Base-by-base conservation (phyloP, 176 grass and related monocot species). In the Olyra latifolia region DNA sequence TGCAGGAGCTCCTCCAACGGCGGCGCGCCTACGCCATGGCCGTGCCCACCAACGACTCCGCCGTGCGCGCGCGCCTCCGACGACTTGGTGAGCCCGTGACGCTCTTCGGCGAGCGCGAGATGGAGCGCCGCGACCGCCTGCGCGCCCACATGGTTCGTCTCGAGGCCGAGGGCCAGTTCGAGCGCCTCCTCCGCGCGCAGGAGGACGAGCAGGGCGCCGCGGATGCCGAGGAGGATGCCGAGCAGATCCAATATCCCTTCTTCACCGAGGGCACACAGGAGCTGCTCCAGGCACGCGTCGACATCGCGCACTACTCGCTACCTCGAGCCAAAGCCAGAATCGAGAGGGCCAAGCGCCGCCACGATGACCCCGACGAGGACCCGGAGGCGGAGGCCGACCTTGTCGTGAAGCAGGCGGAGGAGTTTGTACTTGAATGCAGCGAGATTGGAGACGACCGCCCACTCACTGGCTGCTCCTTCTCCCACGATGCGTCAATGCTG, bases 401-500 rank as follows among this genome's bases (percentile, higher is more conserved):
- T 55, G 86, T 88, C 12, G 92, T 98, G 22, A 81, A 93, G 69
- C 85, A 91, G 74, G 92, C 90, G 15, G 72, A 42, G 17, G 88
- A 56, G 1, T 94, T 98, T 75, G 83, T 89, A 69, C 84, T 98
- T 5, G 92, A 98, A 70, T 98, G 90, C 78, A 95, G 90, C 75
- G 95, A 98, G 80, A 94, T 98, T 80, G 95, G 90, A 35, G 95
- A 98, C 80, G 85, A 91, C 38, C 82, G 95, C 8, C 95, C 95
- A 1, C 95, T 98, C 50, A 90, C 89, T 0, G 90, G 87, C 35
- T 98, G 92, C 65, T 98, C 95, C 30, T 98, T 98, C 87, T 98
- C 95, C 62, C 75, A 63, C 7, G 89, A 98, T 71, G 67, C 62
- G 0, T 87, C 80, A 52, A 77, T 94, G 86, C 92, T 98, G 3